Evolutionary conservation across 2,329 filamentous ascomycete genomes (phyloP), one percentile per base, ranked within the genome.

Genomic region (Aspergillus ruber): DNA sequence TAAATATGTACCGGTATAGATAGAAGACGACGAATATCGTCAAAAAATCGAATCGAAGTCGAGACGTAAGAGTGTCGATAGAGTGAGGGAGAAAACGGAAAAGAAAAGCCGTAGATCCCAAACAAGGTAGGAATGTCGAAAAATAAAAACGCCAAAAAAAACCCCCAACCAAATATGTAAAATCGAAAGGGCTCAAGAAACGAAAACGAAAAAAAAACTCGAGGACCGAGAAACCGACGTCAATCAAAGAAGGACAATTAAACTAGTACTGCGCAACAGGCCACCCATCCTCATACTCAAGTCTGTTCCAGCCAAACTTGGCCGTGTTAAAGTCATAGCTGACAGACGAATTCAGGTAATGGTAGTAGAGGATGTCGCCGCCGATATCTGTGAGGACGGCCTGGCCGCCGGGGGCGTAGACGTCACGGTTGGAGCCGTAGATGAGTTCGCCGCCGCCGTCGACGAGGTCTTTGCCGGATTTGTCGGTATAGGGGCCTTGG

Each of bases 341-440:
- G 20, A 65, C 47, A 3, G 54, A 58, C 38, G 51, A 62, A 50
- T 66, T 66, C 45, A 62, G 50, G 38, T 66, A 67, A 40, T 67
- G 64, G 44, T 67, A 67, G 46, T 65, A 67, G 4, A 67, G 57
- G 18, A 63, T 51, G 42, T 67, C 64, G 3, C 48, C 55, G 6
- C 53, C 50, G 7, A 51, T 55, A 50, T 83, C 80, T 1, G 69
- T 67, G 51, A 78, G 76, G 1, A 85, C 73, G 15, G 78, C 80
- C 58, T 86, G 82, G 1, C 82, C 82, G 41, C 83, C 84, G 7
- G 83, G 83, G 13, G 79, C 83, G 56, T 85, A 86, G 0, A 84
- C 74, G 21, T 70, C 76, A 9, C 67, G 77, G 51, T 86, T 82
- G 3, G 74, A 78, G 47, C 75, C 74, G 1, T 86, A 74, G 1